A percentile compares a stretch with the other conserved stretches of the same genome.
These are phyloP conservation scores for Alnus glutinosa DNA, from an alignment of 306 rosid genomes.

Conservation along the genomic window DNA sequence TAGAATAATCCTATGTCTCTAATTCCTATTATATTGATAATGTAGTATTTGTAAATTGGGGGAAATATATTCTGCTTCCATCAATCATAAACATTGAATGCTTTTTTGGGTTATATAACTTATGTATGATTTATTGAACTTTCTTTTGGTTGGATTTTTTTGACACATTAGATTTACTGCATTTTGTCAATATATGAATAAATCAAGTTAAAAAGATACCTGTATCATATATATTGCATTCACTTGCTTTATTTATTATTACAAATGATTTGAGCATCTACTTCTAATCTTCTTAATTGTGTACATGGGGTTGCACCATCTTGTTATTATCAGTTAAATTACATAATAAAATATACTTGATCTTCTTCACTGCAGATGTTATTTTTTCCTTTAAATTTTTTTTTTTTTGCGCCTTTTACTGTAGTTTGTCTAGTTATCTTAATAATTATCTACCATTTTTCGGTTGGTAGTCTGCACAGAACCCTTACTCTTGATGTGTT, in stretches of 20 bases:
- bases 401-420: not conserved
- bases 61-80: not conserved
- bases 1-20: not conserved
- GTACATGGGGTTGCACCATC: not conserved
- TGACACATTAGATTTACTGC: not conserved
- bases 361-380: no score
- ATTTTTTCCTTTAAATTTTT: not conserved
- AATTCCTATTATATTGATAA: not conserved
- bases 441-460: not conserved
- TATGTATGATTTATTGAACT: not conserved
- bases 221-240: not conserved
- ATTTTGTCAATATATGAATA: constrained; percentile 17
- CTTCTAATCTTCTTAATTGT: constrained; percentile 8
- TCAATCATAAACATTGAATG: not conserved
- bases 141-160: constrained; percentile 2
- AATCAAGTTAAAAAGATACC: not conserved
- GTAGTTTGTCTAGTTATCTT: not conserved
- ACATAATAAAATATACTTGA: no score
- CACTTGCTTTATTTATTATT: not conserved
- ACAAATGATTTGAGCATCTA: not conserved
- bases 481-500: constrained; percentile 5
- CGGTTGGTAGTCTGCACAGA: constrained; percentile 26
- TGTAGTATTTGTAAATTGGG: not conserved
- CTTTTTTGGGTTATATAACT: not conserved
- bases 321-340: no score